A percentile compares a stretch with the other conserved stretches of the same genome.
phyloP scores from a whole-genome alignment of 2,329 filamentous ascomycete species.

The Celoporthe dispersa region DNA sequence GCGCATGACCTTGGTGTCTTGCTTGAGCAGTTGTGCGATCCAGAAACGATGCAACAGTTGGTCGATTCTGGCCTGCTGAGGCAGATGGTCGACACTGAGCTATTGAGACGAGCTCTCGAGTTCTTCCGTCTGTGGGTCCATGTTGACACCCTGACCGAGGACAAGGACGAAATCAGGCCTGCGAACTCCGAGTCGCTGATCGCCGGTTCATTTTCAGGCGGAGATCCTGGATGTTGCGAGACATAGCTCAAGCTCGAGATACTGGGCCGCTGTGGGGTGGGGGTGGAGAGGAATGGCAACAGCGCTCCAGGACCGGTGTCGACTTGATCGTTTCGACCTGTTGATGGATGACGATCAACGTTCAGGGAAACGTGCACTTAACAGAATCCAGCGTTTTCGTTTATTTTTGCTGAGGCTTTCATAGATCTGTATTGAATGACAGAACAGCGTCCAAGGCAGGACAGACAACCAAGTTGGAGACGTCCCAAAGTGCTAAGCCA shows the following conservation, averaged over 20 bases:
- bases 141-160: background rate
- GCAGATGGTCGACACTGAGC: background rate
- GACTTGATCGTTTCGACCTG: background rate
- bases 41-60: conserved; percentile 6
- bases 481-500: background rate
- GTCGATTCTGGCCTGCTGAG: conserved; percentile 4
- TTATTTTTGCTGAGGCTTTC: background rate
- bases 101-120: conserved; percentile 5
- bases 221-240: background rate
- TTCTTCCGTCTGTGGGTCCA: conserved; percentile 12
- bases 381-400: background rate
- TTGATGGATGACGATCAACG: background rate
- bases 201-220: background rate
- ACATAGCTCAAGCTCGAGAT: background rate
- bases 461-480: background rate
- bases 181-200: background rate
- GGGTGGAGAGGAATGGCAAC: too few species aligned
- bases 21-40: background rate
- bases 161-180: background rate
- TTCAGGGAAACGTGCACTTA: background rate
- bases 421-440: background rate
- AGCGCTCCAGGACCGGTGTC: background rate
- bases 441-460: background rate
- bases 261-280: too few species aligned
- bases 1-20: background rate